phyloP scores from a whole-genome alignment of 495 filamentous ascomycete species.

The Podospora didyma region DNA sequence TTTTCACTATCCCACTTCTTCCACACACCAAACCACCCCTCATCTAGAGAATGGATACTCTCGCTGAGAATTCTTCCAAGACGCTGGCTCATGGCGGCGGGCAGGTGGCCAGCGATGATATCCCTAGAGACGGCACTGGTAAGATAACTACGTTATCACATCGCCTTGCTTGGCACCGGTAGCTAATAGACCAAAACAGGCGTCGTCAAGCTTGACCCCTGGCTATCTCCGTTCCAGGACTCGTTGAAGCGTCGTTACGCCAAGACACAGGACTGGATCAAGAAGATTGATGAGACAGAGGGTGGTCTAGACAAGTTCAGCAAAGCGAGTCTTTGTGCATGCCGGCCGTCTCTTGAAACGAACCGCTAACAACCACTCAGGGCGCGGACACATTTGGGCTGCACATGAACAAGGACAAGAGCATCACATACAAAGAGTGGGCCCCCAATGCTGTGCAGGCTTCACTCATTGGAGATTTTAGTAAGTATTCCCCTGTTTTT shows the following conservation, averaged over 20 bases:
- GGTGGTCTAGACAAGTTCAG: slow-evolving; percentile 92
- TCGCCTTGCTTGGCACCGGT: background rate
- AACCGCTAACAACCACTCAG: slow-evolving; percentile 35
- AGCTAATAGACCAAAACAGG: slow-evolving; percentile 47
- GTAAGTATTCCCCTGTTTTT: slow-evolving; percentile 38
- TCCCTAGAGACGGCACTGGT: slow-evolving; percentile 49
- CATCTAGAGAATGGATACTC: slow-evolving; percentile 25
- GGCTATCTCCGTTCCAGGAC: slow-evolving; percentile 79
- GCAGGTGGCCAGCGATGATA: slow-evolving; percentile 27
- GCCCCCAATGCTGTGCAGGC: slow-evolving; percentile 83
- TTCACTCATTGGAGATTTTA: slow-evolving; percentile 94
- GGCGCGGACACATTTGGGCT: slow-evolving; percentile 85
- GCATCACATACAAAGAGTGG: slow-evolving; percentile 94
- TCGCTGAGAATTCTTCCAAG: slow-evolving; percentile 38
- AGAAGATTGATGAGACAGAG: slow-evolving; percentile 74
- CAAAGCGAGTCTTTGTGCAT: slow-evolving; percentile 49
- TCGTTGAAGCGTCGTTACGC: slow-evolving; percentile 70
- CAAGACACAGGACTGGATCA: slow-evolving; percentile 85
- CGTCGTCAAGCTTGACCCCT: slow-evolving; percentile 83
- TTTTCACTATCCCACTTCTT: no score
- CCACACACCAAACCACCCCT: background rate
- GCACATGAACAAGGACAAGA: slow-evolving; percentile 70
- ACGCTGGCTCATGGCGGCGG: slow-evolving; percentile 22
- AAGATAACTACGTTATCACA: slow-evolving; percentile 3
- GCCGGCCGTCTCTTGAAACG: background rate